Evolutionary conservation across 768 basidiomycete genomes (phyloP), one percentile per base, ranked within the genome.

Genomic region (Grammothele lineata): DNA sequence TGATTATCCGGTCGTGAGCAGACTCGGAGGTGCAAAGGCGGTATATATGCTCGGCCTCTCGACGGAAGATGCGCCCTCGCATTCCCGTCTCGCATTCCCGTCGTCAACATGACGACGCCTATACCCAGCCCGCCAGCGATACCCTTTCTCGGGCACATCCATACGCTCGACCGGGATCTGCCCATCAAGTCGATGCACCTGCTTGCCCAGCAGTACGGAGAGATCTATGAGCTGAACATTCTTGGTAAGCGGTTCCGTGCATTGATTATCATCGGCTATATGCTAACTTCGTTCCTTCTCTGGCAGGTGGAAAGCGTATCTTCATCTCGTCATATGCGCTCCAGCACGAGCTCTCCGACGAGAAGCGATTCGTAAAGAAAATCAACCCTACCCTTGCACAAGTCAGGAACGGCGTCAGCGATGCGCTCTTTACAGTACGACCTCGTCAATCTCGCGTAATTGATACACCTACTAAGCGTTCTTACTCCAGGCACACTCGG

Each of bases 91-190:
- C n/a, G n/a, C n/a, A 7, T 14, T 30, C 27, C 27, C 27, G 14
- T 30, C 27, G 7, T 7, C 27, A 36, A 37, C 3, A 69, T 69
- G 68, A 58, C 63, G 25, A 58, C 60, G 3, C 64, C 63, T 1
- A 74, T 74, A 32, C 72, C 72, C 11, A 66, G 68, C 39, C 71
- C 72, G 0, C 70, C 70, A 5, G 56, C 66, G 1, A 50, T 72
- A 26, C 71, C 71, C 12, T 65, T 73, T 55, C 45, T 74, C 12
- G 73, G 74, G n/a, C 71, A 74, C 53, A 57, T 64, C 30, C 54
- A 61, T 26, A 40, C 58, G 2, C 50, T 70, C 46, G 69, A 70
- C 40, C 58, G 53, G 40, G 66, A 72, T 30, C 56, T 71, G 4
- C 69, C 70, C 2, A 30, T 69, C 4, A 48, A 48, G 37, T 66